A percentile compares a stretch with the other conserved stretches of the same genome.
Evolutionary conservation across 1,139 yeast genomes (phyloP).

Genomic region (Yamadazyma atmosphaerica): DNA sequence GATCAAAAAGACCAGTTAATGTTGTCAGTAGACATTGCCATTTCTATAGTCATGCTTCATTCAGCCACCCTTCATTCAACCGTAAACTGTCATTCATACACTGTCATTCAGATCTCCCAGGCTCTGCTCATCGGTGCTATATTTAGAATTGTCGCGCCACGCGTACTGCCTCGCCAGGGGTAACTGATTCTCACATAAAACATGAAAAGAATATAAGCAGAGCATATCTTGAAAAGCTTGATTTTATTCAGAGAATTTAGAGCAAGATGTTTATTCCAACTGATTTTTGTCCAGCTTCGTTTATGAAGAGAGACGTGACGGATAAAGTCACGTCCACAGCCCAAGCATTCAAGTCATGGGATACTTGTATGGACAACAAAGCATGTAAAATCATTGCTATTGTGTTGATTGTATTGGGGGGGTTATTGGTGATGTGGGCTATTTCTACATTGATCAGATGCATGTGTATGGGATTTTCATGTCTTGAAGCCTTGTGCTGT

Average conservation of each 20-base stretch:
- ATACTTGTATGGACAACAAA: slow-evolving; percentile 75
- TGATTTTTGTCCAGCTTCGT: slow-evolving; percentile 14
- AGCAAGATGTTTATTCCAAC: slow-evolving; percentile 13
- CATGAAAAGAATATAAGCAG: no score
- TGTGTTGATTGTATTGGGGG: slow-evolving; percentile 66
- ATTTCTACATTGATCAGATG: slow-evolving; percentile 44
- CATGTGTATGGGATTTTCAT: slow-evolving; percentile 44
- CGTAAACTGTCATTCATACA: no score
- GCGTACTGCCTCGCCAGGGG: slow-evolving; percentile 6
- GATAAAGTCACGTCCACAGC: slow-evolving; percentile 43
- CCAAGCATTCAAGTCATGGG: slow-evolving; percentile 64
- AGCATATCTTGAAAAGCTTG: no score
- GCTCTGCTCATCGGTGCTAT: no score
- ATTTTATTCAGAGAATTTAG: not conserved
- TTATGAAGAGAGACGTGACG: slow-evolving; percentile 13
- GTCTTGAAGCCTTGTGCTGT: slow-evolving; percentile 47
- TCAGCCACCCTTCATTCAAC: no score
- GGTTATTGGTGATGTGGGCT: slow-evolving; percentile 44
- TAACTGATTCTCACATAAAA: not conserved
- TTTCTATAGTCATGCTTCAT: no score
- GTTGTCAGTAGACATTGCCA: not conserved
- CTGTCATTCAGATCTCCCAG: no score
- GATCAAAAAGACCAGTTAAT: not conserved
- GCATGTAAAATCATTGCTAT: slow-evolving; percentile 77
- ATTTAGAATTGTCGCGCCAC: not conserved